Evolutionary conservation across 2,329 filamentous ascomycete genomes (phyloP), one percentile per base, ranked within the genome.

Genomic region (Xylaria sp.): DNA sequence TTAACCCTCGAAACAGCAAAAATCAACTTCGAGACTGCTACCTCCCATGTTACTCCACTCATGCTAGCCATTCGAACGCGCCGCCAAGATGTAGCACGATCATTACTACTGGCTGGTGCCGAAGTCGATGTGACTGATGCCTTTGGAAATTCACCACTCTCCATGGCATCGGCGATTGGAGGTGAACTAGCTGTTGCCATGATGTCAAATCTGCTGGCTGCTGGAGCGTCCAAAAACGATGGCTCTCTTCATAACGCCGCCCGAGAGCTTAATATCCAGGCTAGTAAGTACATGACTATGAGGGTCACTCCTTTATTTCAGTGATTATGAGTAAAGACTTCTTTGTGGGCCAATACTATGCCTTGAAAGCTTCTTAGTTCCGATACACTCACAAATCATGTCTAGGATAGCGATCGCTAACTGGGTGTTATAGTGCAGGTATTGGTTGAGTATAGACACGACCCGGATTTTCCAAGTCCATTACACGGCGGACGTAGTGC

Each of bases 221-320:
- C 86, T 0, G 86, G 87, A 23, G 86, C 88, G 0, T 84, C 86
- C 1, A 83, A 82, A 51, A 88, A 92, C 66, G 90, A 92, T 68
- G 89, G 90, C 0, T 91, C 89, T 1, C 81, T 92, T 2, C 90
- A 92, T 73, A 89, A 91, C 68, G 88, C 89, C 3, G 86, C 89
- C 0, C 82, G 87, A 13, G 84, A 86, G 56, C 81, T 92, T 23
- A 88, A 91, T 71, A 71, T 89, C 0, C 79, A 85, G 13, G 86
- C 85, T 1, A 86, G 56, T 58, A 20, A 46, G 56, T 58, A 28
- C 2, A 46, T 23, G 8, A 7, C 9, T 36, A 8, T 36, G 10
- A 36, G 25, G 12, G n/a, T 6, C 8, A 7, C n/a, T 46, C 39
- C 5, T 58, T 13, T n/a, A 1, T n/a, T 28, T 43, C 12, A 0